These are phyloP conservation scores for Russula ochroleuca DNA, from an alignment of 768 basidiomycete species.

Conservation along the genomic window DNA sequence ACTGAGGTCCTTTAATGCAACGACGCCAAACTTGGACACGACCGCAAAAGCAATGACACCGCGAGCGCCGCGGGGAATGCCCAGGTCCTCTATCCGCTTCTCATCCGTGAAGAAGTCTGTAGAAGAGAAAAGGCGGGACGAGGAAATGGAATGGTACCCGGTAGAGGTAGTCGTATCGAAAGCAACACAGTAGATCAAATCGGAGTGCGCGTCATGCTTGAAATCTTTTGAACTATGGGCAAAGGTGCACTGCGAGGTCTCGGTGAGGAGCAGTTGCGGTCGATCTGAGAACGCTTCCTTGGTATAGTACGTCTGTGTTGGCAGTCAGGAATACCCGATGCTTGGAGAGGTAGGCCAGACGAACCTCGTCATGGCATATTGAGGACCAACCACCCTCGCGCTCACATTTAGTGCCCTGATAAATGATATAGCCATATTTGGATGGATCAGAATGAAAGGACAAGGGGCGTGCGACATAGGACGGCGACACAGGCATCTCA, in stretches of 20 bases:
- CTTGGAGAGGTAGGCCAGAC: constrained; percentile 27
- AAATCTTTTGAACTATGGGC: constrained; percentile 85
- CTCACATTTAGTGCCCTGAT: constrained; percentile 69
- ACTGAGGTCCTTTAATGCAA: constrained; percentile 72
- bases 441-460: constrained; percentile 80
- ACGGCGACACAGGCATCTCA: constrained; percentile 56
- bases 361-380: constrained; percentile 69
- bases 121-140: constrained; percentile 74
- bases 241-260: constrained; percentile 80
- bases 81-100: constrained; percentile 73
- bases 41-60: constrained; percentile 94
- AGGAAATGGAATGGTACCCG: constrained; percentile 45
- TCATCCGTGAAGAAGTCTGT: constrained; percentile 76
- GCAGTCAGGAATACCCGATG: constrained; percentile 4
- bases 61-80: constrained; percentile 76
- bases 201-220: constrained; percentile 64
- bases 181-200: constrained; percentile 87
- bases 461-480: constrained; percentile 58
- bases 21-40: constrained; percentile 88
- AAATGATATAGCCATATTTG: constrained; percentile 72
- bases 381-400: constrained; percentile 45
- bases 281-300: constrained; percentile 70
- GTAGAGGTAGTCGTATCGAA: constrained; percentile 57
- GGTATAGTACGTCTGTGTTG: constrained; percentile 81
- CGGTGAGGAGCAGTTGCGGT: constrained; percentile 54